These are phyloP conservation scores for Casuarina equisetifolia DNA, from an alignment of 306 rosid genomes.

Conservation along the genomic window DNA sequence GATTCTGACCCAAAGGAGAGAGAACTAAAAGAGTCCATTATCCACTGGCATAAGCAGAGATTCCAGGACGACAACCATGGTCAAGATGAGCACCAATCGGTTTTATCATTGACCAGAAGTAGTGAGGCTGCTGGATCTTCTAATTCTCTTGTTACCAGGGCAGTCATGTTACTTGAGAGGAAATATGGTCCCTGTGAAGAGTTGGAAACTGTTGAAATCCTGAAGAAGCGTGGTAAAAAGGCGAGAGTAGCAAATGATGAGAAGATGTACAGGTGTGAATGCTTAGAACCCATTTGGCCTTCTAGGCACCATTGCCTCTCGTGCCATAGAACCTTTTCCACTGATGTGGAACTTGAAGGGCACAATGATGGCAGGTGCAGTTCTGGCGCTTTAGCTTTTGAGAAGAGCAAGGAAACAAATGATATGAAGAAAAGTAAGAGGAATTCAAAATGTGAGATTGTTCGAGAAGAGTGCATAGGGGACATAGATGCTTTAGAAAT, in stretches of 20 bases:
- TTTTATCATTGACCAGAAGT: slow-evolving; percentile 35
- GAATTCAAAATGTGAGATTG: slow-evolving; percentile 46
- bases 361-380: slow-evolving; percentile 75
- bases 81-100: slow-evolving; percentile 43
- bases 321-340: slow-evolving; percentile 71
- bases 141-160: slow-evolving; percentile 65
- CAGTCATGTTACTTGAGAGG: slow-evolving; percentile 67
- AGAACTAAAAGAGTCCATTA: slow-evolving; percentile 77
- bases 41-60: slow-evolving; percentile 65
- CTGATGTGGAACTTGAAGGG: slow-evolving; percentile 70
- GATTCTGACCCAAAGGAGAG: slow-evolving; percentile 67
- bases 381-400: slow-evolving; percentile 40
- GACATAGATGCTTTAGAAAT: slow-evolving; percentile 45
- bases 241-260: slow-evolving; percentile 53
- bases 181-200: slow-evolving; percentile 67
- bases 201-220: slow-evolving; percentile 44
- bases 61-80: slow-evolving; percentile 44
- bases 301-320: slow-evolving; percentile 75
- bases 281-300: slow-evolving; percentile 87
- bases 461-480: slow-evolving; percentile 44
- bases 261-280: slow-evolving; percentile 75
- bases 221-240: slow-evolving; percentile 54
- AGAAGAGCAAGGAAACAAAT: slow-evolving; percentile 54
- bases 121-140: slow-evolving; percentile 38
- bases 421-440: slow-evolving; percentile 62